These are phyloP conservation scores for Sclerotinia nivalis DNA, from an alignment of 2,329 filamentous ascomycete species.

Conservation along the genomic window DNA sequence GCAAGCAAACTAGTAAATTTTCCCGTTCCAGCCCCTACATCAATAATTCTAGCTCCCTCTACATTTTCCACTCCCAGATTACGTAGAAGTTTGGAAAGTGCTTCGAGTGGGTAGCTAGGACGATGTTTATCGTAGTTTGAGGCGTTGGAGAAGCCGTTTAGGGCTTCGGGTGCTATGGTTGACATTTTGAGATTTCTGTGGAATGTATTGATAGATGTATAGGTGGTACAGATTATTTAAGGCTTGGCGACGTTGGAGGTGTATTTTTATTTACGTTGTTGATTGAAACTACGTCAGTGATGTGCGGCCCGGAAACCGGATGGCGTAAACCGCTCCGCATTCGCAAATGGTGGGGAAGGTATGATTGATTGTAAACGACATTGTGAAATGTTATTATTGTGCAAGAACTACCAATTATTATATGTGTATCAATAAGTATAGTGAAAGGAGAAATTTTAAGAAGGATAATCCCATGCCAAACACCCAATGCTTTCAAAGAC, in stretches of 20 bases:
- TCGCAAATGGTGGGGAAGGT: background rate
- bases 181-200: constrained; percentile 1
- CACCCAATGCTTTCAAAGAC: background rate
- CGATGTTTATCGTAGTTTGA: constrained; percentile 66
- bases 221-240: background rate
- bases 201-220: background rate
- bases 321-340: constrained; percentile 12
- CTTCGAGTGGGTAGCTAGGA: constrained; percentile 63
- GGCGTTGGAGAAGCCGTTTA: constrained; percentile 62
- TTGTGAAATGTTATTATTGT: background rate
- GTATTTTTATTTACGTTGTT: background rate
- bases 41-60: constrained; percentile 54
- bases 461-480: background rate
- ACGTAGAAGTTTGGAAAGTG: constrained; percentile 58
- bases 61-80: constrained; percentile 53
- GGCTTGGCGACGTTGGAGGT: background rate
- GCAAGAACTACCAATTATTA: background rate
- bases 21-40: constrained; percentile 68
- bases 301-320: background rate
- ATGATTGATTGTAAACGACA: too few species aligned
- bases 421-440: background rate
- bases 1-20: constrained; percentile 68
- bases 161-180: constrained; percentile 32
- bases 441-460: background rate
- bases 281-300: constrained; percentile 3